Percentiles rank a stretch among this genome's conserved stretches.
These are phyloP conservation scores for Stylonectria norvegica DNA, from an alignment of 2,329 filamentous ascomycete species.

Conservation along the genomic window DNA sequence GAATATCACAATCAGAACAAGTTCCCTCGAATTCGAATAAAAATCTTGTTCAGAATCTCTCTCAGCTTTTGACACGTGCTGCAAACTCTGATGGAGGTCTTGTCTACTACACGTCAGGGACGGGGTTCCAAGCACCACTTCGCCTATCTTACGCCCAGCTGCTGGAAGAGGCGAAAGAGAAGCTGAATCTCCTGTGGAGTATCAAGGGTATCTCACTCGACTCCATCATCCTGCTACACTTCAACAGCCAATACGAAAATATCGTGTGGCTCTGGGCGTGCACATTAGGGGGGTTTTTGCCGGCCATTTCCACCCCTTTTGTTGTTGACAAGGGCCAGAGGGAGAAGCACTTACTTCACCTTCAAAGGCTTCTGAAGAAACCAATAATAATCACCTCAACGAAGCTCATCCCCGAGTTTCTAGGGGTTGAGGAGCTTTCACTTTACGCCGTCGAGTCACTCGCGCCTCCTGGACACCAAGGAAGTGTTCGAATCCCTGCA, in stretches of 20 bases:
- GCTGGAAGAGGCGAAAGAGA: too few species aligned
- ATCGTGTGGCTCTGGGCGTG: background rate
- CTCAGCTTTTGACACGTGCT: too few species aligned
- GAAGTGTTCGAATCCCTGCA: background rate
- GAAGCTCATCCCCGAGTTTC: background rate
- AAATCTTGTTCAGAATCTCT: too few species aligned
- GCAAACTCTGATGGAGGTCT: too few species aligned
- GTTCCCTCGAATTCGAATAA: too few species aligned
- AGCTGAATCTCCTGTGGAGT: too few species aligned
- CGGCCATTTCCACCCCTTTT: background rate
- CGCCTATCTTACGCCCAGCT: too few species aligned
- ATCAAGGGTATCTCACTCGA: too few species aligned
- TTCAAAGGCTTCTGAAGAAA: background rate
- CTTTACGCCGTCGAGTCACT: background rate
- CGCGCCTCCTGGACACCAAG: background rate
- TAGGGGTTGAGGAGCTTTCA: background rate
- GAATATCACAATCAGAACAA: too few species aligned
- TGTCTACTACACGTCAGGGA: too few species aligned
- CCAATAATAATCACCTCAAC: background rate
- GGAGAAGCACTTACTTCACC: background rate
- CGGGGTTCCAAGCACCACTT: too few species aligned
- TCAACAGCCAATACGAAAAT: background rate
- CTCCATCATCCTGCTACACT: background rate
- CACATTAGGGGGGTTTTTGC: background rate
- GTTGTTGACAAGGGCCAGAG: background rate